Evolutionary conservation across 371 early-diverging fungal genomes (phyloP).

Genomic region (Mortierella sp.): DNA sequence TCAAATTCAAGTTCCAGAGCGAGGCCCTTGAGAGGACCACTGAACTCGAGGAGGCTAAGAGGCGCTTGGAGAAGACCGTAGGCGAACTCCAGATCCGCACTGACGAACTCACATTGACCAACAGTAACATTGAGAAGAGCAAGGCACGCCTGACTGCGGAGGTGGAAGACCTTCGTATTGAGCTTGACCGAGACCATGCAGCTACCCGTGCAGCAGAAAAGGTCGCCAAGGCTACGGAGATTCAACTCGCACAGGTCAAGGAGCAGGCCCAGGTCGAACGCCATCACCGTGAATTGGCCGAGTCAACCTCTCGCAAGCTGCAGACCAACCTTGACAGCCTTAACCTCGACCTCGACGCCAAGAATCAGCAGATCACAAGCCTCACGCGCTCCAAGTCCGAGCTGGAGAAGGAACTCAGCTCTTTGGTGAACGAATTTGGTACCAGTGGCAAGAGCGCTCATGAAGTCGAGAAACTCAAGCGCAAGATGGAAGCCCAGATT

Average conservation of each 20-base stretch:
- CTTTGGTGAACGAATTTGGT: constrained; percentile 82
- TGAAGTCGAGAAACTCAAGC: constrained; percentile 76
- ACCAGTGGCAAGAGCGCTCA: constrained; percentile 80
- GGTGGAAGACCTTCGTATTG: constrained; percentile 76
- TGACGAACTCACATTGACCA: constrained; percentile 66
- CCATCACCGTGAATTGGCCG: constrained; percentile 71
- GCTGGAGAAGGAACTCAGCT: constrained; percentile 76
- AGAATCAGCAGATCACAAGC: constrained; percentile 58
- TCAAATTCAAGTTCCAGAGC: constrained; percentile 72
- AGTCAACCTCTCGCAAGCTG: constrained; percentile 66
- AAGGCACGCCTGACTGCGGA: constrained; percentile 71
- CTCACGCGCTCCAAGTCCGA: constrained; percentile 73
- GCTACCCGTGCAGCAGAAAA: constrained; percentile 70
- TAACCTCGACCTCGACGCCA: constrained; percentile 67
- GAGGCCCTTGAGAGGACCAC: constrained; percentile 64
- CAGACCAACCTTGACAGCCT: constrained; percentile 68
- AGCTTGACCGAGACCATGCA: constrained; percentile 78
- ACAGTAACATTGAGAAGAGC: constrained; percentile 72
- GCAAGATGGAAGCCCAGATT: constrained; percentile 68
- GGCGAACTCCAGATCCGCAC: constrained; percentile 66
- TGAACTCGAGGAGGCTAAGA: constrained; percentile 73
- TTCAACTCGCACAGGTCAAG: constrained; percentile 63
- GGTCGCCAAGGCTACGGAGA: constrained; percentile 66
- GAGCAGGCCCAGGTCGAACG: constrained; percentile 70
- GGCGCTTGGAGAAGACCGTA: constrained; percentile 69